Percentiles rank a stretch among this genome's conserved stretches.
These are phyloP conservation scores for Suhomyces anneliseae DNA, from an alignment of 1,139 yeast genomes.

Conservation along the genomic window DNA sequence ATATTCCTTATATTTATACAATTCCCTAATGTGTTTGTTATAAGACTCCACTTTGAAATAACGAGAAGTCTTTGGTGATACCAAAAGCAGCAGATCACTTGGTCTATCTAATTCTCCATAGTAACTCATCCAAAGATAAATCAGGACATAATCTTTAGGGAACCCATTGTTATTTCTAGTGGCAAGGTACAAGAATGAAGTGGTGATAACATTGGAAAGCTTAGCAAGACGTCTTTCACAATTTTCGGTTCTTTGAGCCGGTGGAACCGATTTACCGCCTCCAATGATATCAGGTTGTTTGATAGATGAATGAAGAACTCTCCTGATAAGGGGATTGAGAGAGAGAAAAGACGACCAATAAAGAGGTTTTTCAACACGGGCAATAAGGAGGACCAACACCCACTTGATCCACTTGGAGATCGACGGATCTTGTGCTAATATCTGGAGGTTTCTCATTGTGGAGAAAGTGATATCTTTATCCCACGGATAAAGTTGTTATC, in stretches of 20 bases:
- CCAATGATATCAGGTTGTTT: not conserved
- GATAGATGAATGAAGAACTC: not conserved
- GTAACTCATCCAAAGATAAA: constrained; percentile 38
- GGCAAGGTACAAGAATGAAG: constrained; percentile 34
- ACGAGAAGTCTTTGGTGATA: constrained; percentile 29
- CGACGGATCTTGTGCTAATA: constrained; percentile 10
- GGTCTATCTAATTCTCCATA: constrained; percentile 39
- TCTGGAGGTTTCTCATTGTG: constrained; percentile 16
- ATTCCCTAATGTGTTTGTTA: constrained; percentile 16
- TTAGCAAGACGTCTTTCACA: constrained; percentile 11
- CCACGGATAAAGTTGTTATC: not conserved
- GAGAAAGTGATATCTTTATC: not conserved
- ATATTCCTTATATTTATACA: constrained; percentile 36
- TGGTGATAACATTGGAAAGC: constrained; percentile 30
- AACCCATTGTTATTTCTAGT: constrained; percentile 26
- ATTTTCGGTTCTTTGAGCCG: not conserved
- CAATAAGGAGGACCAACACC: constrained; percentile 26
- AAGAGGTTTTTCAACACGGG: constrained; percentile 28
- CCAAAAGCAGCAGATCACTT: constrained; percentile 28
- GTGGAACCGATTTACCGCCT: not conserved
- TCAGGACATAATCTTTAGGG: constrained; percentile 42
- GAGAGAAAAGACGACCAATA: constrained; percentile 35
- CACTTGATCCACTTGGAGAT: constrained; percentile 32
- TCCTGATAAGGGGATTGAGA: constrained; percentile 33
- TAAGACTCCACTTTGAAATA: constrained; percentile 30